These are phyloP conservation scores for Mycena floridula DNA, from an alignment of 768 basidiomycete genomes.

Conservation along the genomic window DNA sequence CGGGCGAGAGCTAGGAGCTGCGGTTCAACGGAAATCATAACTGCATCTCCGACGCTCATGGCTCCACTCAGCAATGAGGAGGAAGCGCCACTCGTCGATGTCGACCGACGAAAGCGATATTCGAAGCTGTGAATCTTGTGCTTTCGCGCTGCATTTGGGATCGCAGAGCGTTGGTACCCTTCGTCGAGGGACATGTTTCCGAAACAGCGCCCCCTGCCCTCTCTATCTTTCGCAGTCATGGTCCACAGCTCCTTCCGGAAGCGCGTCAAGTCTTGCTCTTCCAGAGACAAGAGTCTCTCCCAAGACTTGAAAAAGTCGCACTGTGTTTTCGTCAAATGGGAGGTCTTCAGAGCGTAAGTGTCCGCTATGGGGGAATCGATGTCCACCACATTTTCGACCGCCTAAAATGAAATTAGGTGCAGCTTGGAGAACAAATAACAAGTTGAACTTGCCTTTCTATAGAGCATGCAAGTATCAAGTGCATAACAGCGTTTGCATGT, in stretches of 20 bases:
- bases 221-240: conserved; percentile 73
- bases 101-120: conserved; percentile 58
- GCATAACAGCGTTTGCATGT: conserved; percentile 78
- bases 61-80: conserved; percentile 67
- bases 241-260: conserved; percentile 95
- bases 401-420: conserved; percentile 30
- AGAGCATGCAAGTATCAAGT: conserved; percentile 88
- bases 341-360: conserved; percentile 72
- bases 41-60: conserved; percentile 72
- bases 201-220: conserved; percentile 81
- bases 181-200: conserved; percentile 66
- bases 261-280: conserved; percentile 81
- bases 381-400: conserved; percentile 61
- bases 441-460: conserved; percentile 86
- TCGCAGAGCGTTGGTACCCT: conserved; percentile 23
- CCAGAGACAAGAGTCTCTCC: conserved; percentile 78
- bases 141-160: conserved; percentile 1
- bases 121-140: conserved; percentile 70
- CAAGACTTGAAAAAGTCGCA: conserved; percentile 82
- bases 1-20: conserved; percentile 76
- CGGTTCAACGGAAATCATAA: conserved; percentile 85
- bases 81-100: conserved; percentile 12
- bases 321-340: conserved; percentile 67
- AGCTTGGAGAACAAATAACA: conserved; percentile 3
- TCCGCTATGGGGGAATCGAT: conserved; percentile 50